Conservation (phyloP, 768 basidiomycete species). For the Royoungia palumana region DNA sequence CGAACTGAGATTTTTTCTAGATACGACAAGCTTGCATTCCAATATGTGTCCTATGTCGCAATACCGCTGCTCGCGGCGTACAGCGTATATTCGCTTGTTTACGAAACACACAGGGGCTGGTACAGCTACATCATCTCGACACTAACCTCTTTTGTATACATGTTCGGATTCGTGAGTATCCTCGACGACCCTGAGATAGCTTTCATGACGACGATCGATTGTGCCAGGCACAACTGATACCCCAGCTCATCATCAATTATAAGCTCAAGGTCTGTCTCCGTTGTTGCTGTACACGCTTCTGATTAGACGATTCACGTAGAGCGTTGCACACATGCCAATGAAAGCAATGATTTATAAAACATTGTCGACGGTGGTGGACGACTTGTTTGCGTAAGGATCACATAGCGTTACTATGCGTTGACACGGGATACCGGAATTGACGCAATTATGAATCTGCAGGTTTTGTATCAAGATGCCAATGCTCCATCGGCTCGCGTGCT, state of each 20-base stretch:
- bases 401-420: constrained; percentile 9
- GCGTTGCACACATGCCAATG: constrained; percentile 98
- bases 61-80: constrained; percentile 77
- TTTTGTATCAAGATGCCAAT: constrained; percentile 98
- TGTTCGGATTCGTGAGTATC: constrained; percentile 93
- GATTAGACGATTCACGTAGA: constrained; percentile 42
- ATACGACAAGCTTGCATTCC: constrained; percentile 91
- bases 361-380: constrained; percentile 86
- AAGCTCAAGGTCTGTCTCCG: constrained; percentile 78
- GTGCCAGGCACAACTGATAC: constrained; percentile 74
- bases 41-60: constrained; percentile 87
- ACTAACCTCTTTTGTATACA: constrained; percentile 88
- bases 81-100: constrained; percentile 75
- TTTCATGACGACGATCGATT: constrained; percentile 14
- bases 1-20: constrained; percentile 35
- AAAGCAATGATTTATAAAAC: constrained; percentile 98
- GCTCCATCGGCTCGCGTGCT: constrained; percentile 86
- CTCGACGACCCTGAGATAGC: neutral
- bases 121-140: constrained; percentile 95
- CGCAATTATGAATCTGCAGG: constrained; percentile 36
- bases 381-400: constrained; percentile 76
- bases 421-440: constrained; percentile 15
- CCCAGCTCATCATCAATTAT: constrained; percentile 94
- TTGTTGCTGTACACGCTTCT: constrained; percentile 13
- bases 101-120: constrained; percentile 89